These are phyloP conservation scores for Rhizopogon salebrosus DNA, from an alignment of 768 basidiomycete species.

Conservation along the genomic window DNA sequence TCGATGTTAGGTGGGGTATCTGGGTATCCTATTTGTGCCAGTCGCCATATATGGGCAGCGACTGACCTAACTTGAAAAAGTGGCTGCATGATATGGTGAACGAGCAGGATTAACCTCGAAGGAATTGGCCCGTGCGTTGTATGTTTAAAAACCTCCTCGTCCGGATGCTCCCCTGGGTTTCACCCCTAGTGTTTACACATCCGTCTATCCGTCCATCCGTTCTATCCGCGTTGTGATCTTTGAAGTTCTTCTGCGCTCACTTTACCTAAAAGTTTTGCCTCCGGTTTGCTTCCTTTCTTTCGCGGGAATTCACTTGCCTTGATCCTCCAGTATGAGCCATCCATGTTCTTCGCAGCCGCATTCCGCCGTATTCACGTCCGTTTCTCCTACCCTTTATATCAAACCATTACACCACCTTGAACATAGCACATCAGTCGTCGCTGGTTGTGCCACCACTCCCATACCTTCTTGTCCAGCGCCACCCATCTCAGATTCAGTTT, in stretches of 20 bases:
- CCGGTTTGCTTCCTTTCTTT: conserved; percentile 9
- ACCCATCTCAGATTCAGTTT: conserved; percentile 16
- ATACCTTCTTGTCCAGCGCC: conserved; percentile 11
- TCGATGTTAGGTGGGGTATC: not conserved
- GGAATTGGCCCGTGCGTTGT: conserved; percentile 26
- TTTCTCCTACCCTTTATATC: conserved; percentile 4
- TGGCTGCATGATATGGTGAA: conserved; percentile 9
- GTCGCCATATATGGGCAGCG: conserved; percentile 19
- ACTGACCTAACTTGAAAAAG: conserved; percentile 8
- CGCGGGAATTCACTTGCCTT: conserved; percentile 11
- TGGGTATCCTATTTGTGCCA: conserved; percentile 4
- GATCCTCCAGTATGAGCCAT: conserved; percentile 24
- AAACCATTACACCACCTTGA: conserved; percentile 3
- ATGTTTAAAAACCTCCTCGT: conserved; percentile 10
- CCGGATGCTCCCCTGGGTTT: conserved; percentile 7
- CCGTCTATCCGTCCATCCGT: conserved; percentile 9
- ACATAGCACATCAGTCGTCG: conserved; percentile 4
- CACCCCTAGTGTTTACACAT: conserved; percentile 10
- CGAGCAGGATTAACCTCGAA: conserved; percentile 16
- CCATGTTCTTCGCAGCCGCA: conserved; percentile 21
- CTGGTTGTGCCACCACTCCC: conserved; percentile 4
- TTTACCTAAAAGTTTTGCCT: conserved; percentile 10
- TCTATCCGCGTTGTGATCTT: conserved; percentile 12
- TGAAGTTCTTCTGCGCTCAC: conserved; percentile 8
- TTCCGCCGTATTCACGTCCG: conserved; percentile 14